phyloP scores from a whole-genome alignment of 2,329 filamentous ascomycete species.

The Aspergillus ibericus region DNA sequence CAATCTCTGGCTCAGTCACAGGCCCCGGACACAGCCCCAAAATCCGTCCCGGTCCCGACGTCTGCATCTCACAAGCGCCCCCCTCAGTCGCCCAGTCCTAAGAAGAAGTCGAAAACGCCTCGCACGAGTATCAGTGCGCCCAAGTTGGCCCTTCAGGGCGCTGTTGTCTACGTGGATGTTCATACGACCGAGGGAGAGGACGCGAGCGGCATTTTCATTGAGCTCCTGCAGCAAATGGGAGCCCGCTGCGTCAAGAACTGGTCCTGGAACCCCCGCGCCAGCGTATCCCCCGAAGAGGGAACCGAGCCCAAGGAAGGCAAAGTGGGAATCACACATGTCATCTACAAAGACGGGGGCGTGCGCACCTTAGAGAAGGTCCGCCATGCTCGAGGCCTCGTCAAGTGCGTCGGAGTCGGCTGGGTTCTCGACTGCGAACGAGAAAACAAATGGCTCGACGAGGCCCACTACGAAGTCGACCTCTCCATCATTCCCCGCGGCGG shows the following conservation, averaged over 20 bases:
- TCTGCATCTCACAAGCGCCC: slow-evolving; percentile 13
- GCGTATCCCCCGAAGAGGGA: slow-evolving; percentile 36
- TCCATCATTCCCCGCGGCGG: slow-evolving; percentile 67
- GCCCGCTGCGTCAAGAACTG: slow-evolving; percentile 75
- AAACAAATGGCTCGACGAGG: slow-evolving; percentile 74
- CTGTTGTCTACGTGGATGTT: slow-evolving; percentile 79
- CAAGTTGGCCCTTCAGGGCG: slow-evolving; percentile 61
- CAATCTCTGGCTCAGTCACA: slow-evolving; percentile 17
- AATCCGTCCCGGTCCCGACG: slow-evolving; percentile 8
- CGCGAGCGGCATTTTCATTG: slow-evolving; percentile 76
- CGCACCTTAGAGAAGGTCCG: slow-evolving; percentile 79
- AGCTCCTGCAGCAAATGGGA: slow-evolving; percentile 77
- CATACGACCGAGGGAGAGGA: slow-evolving; percentile 79
- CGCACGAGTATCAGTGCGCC: slow-evolving; percentile 24
- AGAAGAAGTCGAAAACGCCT: slow-evolving; percentile 25
- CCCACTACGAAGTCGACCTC: slow-evolving; percentile 67
- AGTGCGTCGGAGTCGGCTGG: slow-evolving; percentile 86
- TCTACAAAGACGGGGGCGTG: slow-evolving; percentile 84
- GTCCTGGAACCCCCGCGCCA: slow-evolving; percentile 67
- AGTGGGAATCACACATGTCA: slow-evolving; percentile 80
- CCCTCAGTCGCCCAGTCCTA: slow-evolving; percentile 24
- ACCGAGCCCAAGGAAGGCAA: slow-evolving; percentile 46
- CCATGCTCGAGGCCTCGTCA: slow-evolving; percentile 69
- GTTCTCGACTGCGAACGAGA: slow-evolving; percentile 80
- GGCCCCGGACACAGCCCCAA: slow-evolving; percentile 19